A percentile compares a stretch with the other conserved stretches of the same genome.
Conservation (phyloP, 257 asterid genomes). For the Ocimum tenuiflorum region DNA sequence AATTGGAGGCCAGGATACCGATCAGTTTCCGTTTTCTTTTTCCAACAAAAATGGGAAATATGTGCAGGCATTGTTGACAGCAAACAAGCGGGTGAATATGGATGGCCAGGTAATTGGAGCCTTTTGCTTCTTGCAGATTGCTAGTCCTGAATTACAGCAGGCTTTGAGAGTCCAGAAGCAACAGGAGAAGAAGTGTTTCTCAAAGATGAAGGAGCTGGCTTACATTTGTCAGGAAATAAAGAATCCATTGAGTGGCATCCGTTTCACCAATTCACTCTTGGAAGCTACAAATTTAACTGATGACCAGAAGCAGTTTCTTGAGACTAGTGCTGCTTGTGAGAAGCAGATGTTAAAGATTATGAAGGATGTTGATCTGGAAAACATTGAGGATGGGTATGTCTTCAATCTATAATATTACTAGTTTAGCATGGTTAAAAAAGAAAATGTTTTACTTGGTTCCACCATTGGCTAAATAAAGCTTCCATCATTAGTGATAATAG, state of each 20-base stretch:
- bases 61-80: constrained; percentile 69
- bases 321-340: constrained; percentile 84
- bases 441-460: background rate
- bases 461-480: background rate
- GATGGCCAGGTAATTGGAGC: constrained; percentile 75
- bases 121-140: constrained; percentile 82
- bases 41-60: constrained; percentile 53
- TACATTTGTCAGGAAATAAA: constrained; percentile 75
- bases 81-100: constrained; percentile 69
- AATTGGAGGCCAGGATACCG: constrained; percentile 65
- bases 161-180: constrained; percentile 52
- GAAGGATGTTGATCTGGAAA: constrained; percentile 60
- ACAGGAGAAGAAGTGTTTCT: constrained; percentile 45
- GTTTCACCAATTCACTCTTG: constrained; percentile 68
- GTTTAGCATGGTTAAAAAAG: background rate
- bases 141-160: constrained; percentile 64
- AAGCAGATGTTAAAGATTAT: constrained; percentile 77
- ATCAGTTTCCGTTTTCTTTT: constrained; percentile 59
- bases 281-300: constrained; percentile 61
- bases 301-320: constrained; percentile 71
- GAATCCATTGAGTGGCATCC: constrained; percentile 72
- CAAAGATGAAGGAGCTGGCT: constrained; percentile 77
- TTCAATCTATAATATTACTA: background rate
- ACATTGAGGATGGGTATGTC: constrained; percentile 65
- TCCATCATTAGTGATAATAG: background rate